Conservation (phyloP, 2,329 filamentous ascomycete genomes). For the Zelopaecilomyces penicillatus region DNA sequence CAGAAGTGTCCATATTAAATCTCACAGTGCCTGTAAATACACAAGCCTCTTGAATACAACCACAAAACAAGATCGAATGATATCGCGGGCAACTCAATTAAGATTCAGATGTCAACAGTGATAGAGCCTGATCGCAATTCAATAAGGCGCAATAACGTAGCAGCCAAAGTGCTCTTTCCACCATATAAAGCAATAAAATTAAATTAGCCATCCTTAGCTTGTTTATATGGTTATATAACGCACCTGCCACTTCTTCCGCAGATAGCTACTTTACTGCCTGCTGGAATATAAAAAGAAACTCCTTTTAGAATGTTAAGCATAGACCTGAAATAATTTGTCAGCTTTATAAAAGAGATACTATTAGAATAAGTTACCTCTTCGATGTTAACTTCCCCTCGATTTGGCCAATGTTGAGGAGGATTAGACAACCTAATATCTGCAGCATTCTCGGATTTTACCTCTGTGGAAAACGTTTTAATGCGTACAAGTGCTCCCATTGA, state of each 20-base stretch:
- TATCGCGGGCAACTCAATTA: neutral
- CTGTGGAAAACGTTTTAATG: neutral
- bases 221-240: neutral
- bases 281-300: neutral
- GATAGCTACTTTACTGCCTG: neutral
- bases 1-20: neutral
- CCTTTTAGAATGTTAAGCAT: neutral
- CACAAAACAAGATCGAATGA: neutral
- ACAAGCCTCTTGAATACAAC: neutral
- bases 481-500: slow-evolving; percentile 1
- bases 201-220: neutral
- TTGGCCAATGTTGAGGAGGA: neutral
- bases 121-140: neutral
- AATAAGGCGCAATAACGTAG: neutral
- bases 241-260: neutral
- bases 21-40: neutral
- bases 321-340: neutral
- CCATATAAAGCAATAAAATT: neutral
- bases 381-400: neutral
- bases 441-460: neutral
- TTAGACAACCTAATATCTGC: neutral
- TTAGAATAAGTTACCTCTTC: neutral
- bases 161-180: neutral
- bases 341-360: neutral
- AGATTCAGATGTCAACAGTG: neutral